Base-by-base conservation (phyloP, 352 stramenopile genomes). In the Pythium pyrilobum region DNA sequence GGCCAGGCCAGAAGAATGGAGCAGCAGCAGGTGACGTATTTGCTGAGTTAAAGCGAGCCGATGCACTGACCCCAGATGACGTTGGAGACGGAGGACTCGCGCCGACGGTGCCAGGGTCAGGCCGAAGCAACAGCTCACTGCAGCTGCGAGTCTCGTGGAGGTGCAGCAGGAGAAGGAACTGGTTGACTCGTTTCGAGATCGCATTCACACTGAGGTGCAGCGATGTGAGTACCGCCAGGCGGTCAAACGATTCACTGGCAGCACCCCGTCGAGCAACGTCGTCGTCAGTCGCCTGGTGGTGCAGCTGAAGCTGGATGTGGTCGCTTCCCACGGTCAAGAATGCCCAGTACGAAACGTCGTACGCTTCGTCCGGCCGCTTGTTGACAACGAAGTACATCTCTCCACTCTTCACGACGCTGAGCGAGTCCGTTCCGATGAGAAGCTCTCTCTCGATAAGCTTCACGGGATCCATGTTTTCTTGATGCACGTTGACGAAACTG, bases 1-100 rank as follows among this genome's bases (percentile, higher is more conserved):
- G 83, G 0, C 85, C 83, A 0, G 83, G 83, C 85, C 85, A 94
- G 62, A 91, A 94, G 56, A 93, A 95, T n/a, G 52, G n/a, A 33
- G 33, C 33, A 12, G 27, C 16, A 20, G 6, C 18, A n/a, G 45
- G 33, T 7, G 18, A 39, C 2, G n/a, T n/a, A n/a, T n/a, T n/a
- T n/a, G n/a, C n/a, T n/a, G 8, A n/a, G 39, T 34, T n/a, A n/a
- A n/a, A n/a, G n/a, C n/a, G n/a, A n/a, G n/a, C n/a, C n/a, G n/a
- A 28, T 68, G 11, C 25, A 39, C 59, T 41, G 71, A 47, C 10
- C 29, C 44, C 20, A 31, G 48, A 40, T 28, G 36, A 16, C 25
- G 61, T 58, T 12, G 61, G 61, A 10, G 61, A 68, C 4, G 50
- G 59, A 1, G 59, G 61, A 20, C 52, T 25, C 13, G 38, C 41